Percentiles rank a stretch among this genome's conserved stretches.
These are phyloP conservation scores for Termitomyces sp. DNA, from an alignment of 768 basidiomycete genomes.

Conservation along the genomic window DNA sequence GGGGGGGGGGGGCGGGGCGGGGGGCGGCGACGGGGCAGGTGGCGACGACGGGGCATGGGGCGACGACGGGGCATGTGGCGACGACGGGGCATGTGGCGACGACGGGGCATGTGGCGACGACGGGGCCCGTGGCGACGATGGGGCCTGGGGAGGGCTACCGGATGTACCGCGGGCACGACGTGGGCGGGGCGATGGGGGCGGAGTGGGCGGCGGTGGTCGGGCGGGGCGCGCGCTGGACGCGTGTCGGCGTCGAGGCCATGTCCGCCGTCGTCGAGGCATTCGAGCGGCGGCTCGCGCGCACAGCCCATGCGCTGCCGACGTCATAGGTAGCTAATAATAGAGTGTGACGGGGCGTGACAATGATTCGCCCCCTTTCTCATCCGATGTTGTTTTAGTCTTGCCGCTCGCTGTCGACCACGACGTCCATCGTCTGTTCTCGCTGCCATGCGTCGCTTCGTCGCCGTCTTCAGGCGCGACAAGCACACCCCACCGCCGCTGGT, in stretches of 20 bases:
- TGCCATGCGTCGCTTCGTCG: conserved; percentile 60
- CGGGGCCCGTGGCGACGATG: too few species aligned
- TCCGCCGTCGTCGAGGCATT: conserved; percentile 53
- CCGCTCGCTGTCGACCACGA: conserved; percentile 6
- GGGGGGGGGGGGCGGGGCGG: too few species aligned
- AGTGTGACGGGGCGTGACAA: conserved; percentile 8
- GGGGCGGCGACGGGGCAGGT: too few species aligned
- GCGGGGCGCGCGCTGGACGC: conserved; percentile 49
- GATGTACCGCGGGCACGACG: conserved; percentile 66
- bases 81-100: too few species aligned
- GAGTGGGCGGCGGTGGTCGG: conserved; percentile 47
- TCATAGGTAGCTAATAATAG: conserved; percentile 7
- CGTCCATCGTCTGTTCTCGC: conserved; percentile 1
- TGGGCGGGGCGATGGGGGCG: conserved; percentile 49
- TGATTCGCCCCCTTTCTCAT: conserved; percentile 9
- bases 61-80: too few species aligned
- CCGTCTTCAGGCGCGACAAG: conserved; percentile 50
- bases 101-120: too few species aligned
- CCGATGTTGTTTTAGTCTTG: conserved; percentile 6
- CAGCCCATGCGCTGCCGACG: conserved; percentile 23
- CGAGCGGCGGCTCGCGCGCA: conserved; percentile 55
- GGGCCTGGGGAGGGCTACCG: conserved; percentile 57
- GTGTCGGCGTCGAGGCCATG: conserved; percentile 49
- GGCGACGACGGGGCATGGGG: too few species aligned
- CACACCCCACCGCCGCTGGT: conserved; percentile 19